Conservation (phyloP, 176 grass and related monocot species). For the Ampelocalamus luodianensis region DNA sequence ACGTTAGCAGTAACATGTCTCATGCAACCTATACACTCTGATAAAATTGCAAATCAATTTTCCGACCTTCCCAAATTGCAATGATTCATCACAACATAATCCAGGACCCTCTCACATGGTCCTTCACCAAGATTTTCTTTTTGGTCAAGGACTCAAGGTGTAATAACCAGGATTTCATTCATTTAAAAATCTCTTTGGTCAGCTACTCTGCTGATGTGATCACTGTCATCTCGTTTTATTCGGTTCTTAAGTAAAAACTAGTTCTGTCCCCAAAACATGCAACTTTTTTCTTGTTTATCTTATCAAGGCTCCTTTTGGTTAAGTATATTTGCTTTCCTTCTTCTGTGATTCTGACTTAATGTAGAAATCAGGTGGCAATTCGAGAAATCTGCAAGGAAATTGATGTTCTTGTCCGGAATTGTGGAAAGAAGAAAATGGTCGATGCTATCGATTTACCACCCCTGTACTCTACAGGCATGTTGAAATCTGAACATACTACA, state of each 20-base stretch:
- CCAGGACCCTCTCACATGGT: too few relatives aligned
- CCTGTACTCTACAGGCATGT: conserved; percentile 94
- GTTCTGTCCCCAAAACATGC: conserved; percentile 22
- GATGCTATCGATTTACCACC: conserved; percentile 89
- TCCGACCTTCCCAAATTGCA: too few relatives aligned
- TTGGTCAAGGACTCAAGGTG: background rate
- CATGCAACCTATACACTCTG: too few relatives aligned
- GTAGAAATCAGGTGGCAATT: conserved; percentile 81
- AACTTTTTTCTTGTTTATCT: conserved; percentile 21
- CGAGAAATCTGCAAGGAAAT: conserved; percentile 80
- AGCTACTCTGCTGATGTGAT: conserved; percentile 7
- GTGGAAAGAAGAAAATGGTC: conserved; percentile 93
- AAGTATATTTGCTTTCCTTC: background rate
- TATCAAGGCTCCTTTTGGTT: conserved; percentile 2
- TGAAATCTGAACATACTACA: conserved; percentile 69
- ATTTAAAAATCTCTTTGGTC: background rate
- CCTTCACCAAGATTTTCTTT: background rate
- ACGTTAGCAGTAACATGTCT: too few relatives aligned
- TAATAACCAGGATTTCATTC: background rate
- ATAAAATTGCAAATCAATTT: too few relatives aligned
- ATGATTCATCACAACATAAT: too few relatives aligned
- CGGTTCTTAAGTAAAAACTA: conserved; percentile 38
- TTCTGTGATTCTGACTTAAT: conserved; percentile 44
- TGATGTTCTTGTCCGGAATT: conserved; percentile 75
- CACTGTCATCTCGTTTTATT: background rate